A percentile compares a stretch with the other conserved stretches of the same genome.
These are phyloP conservation scores for Russula vinacea DNA, from an alignment of 768 basidiomycete genomes.

Conservation along the genomic window DNA sequence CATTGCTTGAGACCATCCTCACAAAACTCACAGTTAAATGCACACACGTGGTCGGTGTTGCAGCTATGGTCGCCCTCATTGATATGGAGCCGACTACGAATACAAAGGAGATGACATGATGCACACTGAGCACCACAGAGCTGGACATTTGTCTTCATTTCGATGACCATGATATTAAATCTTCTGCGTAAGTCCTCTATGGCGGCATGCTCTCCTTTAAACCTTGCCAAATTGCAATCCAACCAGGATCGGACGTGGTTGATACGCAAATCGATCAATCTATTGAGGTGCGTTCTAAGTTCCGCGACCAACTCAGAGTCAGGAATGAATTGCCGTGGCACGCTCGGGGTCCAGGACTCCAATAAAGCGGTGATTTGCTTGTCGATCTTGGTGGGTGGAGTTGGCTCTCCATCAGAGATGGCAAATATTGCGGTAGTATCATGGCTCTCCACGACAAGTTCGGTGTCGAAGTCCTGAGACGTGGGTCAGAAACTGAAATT, in stretches of 20 bases:
- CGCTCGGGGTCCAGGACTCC: constrained; percentile 35
- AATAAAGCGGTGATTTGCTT: constrained; percentile 31
- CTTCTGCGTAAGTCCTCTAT: constrained; percentile 47
- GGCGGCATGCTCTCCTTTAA: constrained; percentile 43
- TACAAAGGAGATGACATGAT: constrained; percentile 49
- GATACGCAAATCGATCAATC: constrained; percentile 43
- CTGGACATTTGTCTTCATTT: constrained; percentile 46
- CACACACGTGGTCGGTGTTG: constrained; percentile 48
- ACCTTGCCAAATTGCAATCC: constrained; percentile 47
- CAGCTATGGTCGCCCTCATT: constrained; percentile 50
- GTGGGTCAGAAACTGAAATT: background rate
- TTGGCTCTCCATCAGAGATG: constrained; percentile 32
- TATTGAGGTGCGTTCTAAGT: constrained; percentile 41
- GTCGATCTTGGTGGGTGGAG: constrained; percentile 33
- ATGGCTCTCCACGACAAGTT: constrained; percentile 39
- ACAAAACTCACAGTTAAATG: constrained; percentile 43
- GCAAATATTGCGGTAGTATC: constrained; percentile 41
- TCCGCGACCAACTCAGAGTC: constrained; percentile 45
- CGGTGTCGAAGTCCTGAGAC: constrained; percentile 52
- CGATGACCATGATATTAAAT: constrained; percentile 45
- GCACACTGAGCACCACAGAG: constrained; percentile 50
- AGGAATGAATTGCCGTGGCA: constrained; percentile 36
- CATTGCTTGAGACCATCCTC: constrained; percentile 41
- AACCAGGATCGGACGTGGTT: constrained; percentile 53
- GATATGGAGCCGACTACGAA: constrained; percentile 49